Percentiles rank a stretch among this genome's conserved stretches.
Conservation (phyloP, 2,329 filamentous ascomycete species). For the Penicillium frequentans region DNA sequence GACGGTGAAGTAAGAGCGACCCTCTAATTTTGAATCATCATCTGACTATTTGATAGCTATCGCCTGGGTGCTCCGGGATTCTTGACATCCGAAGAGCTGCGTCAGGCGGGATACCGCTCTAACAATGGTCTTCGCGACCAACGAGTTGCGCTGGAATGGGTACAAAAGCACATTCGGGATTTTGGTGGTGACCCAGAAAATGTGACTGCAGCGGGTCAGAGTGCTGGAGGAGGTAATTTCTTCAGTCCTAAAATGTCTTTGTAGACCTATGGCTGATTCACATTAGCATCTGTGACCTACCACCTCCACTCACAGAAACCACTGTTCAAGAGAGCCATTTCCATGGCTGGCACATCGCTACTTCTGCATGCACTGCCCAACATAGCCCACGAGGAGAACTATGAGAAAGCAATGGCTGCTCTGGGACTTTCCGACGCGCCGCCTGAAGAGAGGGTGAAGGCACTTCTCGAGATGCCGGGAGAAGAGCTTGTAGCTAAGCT, state of each 20-base stretch:
- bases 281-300: constrained; percentile 30
- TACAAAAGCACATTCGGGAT: constrained; percentile 40
- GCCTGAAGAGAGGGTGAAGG: constrained; percentile 43
- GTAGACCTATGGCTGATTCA: constrained; percentile 1
- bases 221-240: constrained; percentile 45
- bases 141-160: constrained; percentile 40
- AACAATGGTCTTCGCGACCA: constrained; percentile 54
- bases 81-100: constrained; percentile 51
- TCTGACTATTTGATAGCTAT: constrained; percentile 41
- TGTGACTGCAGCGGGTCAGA: constrained; percentile 49
- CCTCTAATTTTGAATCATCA: neutral
- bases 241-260: constrained; percentile 11
- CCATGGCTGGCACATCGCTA: constrained; percentile 47
- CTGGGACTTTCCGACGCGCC: constrained; percentile 41
- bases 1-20: constrained; percentile 42
- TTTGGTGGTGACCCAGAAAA: constrained; percentile 45
- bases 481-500: constrained; percentile 45
- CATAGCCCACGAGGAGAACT: constrained; percentile 42
- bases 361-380: constrained; percentile 42
- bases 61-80: constrained; percentile 48
- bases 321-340: constrained; percentile 44
- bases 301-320: constrained; percentile 38
- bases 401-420: constrained; percentile 40
- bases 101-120: constrained; percentile 44
- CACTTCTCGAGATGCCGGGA: constrained; percentile 41